These are phyloP conservation scores for Solanum arcanum DNA, from an alignment of 257 asterid species.

Conservation along the genomic window DNA sequence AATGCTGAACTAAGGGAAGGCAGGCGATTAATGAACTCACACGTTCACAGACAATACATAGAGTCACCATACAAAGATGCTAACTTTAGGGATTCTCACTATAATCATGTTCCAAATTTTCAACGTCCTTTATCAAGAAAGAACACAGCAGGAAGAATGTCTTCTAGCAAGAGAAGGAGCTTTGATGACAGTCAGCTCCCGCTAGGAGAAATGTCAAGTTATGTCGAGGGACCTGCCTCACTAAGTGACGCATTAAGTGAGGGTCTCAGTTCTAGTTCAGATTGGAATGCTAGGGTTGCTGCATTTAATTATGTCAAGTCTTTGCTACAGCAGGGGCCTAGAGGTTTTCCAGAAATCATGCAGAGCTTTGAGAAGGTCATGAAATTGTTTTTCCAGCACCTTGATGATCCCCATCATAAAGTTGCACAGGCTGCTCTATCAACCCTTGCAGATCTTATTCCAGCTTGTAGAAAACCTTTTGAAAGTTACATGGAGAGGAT, in stretches of 20 bases:
- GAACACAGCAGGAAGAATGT: constrained; percentile 74
- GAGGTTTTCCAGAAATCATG: constrained; percentile 86
- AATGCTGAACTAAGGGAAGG: constrained; percentile 63
- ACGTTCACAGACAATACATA: constrained; percentile 48
- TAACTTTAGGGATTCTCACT: constrained; percentile 61
- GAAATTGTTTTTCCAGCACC: constrained; percentile 95
- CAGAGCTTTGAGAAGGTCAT: constrained; percentile 98
- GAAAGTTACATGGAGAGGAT: constrained; percentile 98
- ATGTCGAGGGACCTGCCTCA: constrained; percentile 83
- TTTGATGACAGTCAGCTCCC: constrained; percentile 88
- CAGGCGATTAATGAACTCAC: constrained; percentile 52
- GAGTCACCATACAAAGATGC: constrained; percentile 61
- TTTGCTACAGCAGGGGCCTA: constrained; percentile 82
- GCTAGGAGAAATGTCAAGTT: constrained; percentile 61
- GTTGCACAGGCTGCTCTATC: constrained; percentile 99
- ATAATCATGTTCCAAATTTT: constrained; percentile 68
- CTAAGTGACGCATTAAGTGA: constrained; percentile 82
- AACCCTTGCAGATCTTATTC: constrained; percentile 92
- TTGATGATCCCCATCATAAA: constrained; percentile 99
- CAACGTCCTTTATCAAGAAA: constrained; percentile 91
- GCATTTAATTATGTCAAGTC: constrained; percentile 74
- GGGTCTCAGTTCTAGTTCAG: constrained; percentile 90
- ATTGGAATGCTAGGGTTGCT: constrained; percentile 96
- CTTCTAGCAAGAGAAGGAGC: constrained; percentile 87
- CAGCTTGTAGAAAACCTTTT: constrained; percentile 90